Evolutionary conservation across 169 alveolate species (phyloP), one percentile per base, ranked within the genome.

Genomic region (Cryptosporidium parvum): DNA sequence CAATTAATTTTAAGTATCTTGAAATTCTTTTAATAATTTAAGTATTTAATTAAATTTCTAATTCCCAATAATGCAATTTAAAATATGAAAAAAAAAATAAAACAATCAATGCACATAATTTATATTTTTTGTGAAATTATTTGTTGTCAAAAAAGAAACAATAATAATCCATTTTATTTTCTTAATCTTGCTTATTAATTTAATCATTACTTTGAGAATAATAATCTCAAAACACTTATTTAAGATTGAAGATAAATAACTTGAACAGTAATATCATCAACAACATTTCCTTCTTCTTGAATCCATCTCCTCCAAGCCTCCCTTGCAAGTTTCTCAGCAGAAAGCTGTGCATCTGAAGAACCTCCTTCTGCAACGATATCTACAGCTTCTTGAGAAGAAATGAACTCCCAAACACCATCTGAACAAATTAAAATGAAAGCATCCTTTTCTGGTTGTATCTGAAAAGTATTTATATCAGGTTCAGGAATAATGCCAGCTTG

Each of bases 221-320:
- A 3, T 12, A 16, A 3, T 14, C 51, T 1, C 56, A 48, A 48
- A 48, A 14, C 21, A 48, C 8, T 23, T 26, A 21, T 14, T 62
- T 80, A 80, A 10, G 89, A 59, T 3, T 65, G 89, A 8, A 94
- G 72, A 69, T 89, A 92, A 33, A 85, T 91, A 16, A 93, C 94
- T 52, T 92, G 92, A 56, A 93, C 92, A 70, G 97, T 95, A 31
- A 95, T 94, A 56, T 95, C 97, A 61, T 95, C 97, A n/a, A 95
- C 97, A 21, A 95, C 96, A 73, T 94, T 93, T 23, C 93, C 95
- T 71, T 95, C 97, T 71, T 95, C 96, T 62, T 85, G 92, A 23
- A 95, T 86, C 97, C 97, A 95, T 35, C 96, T 93, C 59, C 91
- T 92, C 95, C 97, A 95, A 37, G 97, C 93, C 67, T 94, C 96